Percentiles rank a stretch among this genome's conserved stretches.
These are phyloP conservation scores for Hortaea sp. DNA, from an alignment of 2,329 filamentous ascomycete species.

Conservation along the genomic window DNA sequence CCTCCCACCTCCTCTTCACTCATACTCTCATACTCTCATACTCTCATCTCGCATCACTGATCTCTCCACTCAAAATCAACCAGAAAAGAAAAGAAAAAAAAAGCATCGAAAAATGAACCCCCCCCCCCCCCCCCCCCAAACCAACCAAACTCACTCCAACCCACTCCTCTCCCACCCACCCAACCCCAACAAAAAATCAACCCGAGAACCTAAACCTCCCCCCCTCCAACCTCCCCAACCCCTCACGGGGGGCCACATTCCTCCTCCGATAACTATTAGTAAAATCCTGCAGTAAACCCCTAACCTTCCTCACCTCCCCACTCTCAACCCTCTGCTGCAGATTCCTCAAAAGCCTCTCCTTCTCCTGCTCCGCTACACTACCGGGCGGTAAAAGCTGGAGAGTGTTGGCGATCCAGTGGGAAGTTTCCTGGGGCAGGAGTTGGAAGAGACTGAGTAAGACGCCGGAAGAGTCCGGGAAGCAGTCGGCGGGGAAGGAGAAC, in stretches of 20 bases:
- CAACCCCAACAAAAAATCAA: constrained; percentile 6
- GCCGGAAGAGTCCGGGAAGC: constrained; percentile 87
- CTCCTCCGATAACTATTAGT: constrained; percentile 87
- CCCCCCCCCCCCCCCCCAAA: too few relatives aligned
- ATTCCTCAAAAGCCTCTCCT: constrained; percentile 67
- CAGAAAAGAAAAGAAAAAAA: too few relatives aligned
- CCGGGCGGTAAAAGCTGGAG: constrained; percentile 75
- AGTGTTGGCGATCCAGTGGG: constrained; percentile 72
- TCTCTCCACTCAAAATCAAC: too few relatives aligned
- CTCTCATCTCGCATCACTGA: too few relatives aligned
- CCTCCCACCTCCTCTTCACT: too few relatives aligned
- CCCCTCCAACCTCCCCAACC: constrained; percentile 76
- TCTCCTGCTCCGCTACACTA: constrained; percentile 69
- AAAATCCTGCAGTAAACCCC: constrained; percentile 85
- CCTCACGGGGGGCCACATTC: constrained; percentile 91
- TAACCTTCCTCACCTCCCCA: constrained; percentile 66
- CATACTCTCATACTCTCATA: too few relatives aligned
- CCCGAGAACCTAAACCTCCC: constrained; percentile 67
- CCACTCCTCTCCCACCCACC: too few relatives aligned
- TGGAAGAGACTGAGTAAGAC: constrained; percentile 87
- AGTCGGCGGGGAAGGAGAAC: constrained; percentile 95
- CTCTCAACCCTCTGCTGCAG: constrained; percentile 65
- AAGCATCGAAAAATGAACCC: too few relatives aligned
- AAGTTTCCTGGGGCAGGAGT: constrained; percentile 68
- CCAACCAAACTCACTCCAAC: too few relatives aligned